Conservation (phyloP, 2,329 filamentous ascomycete species). For the Calonectria pseudoreteaudii region DNA sequence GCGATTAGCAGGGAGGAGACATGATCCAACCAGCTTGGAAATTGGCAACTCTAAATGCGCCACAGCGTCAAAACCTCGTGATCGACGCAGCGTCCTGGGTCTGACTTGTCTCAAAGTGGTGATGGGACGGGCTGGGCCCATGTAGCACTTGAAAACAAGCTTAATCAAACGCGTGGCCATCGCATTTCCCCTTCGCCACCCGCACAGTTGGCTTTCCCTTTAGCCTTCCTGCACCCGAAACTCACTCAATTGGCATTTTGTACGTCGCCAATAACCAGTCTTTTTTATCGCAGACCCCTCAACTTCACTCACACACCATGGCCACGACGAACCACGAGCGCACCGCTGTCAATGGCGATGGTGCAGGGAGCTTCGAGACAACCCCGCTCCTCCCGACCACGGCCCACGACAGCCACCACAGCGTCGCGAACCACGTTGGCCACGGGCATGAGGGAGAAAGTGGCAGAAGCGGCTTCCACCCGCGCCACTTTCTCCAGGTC, state of each 20-base stretch:
- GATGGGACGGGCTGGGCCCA: not conserved
- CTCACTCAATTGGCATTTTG: not conserved
- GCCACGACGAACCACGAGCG: not conserved
- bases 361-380: slow-evolving; percentile 3
- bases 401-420: slow-evolving; percentile 28
- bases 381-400: slow-evolving; percentile 47
- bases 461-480: slow-evolving; percentile 57
- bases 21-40: not conserved
- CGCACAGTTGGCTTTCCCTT: not conserved
- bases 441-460: slow-evolving; percentile 56
- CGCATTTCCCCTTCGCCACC: not conserved
- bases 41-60: not conserved
- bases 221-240: not conserved
- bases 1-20: not conserved
- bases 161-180: not conserved
- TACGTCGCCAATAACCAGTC: not conserved
- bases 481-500: slow-evolving; percentile 55
- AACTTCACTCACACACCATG: not conserved
- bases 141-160: slow-evolving; percentile 1
- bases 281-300: not conserved
- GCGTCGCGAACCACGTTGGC: slow-evolving; percentile 20
- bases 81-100: not conserved
- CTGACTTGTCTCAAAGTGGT: not conserved
- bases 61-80: not conserved
- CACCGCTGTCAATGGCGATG: slow-evolving; percentile 23